These are phyloP conservation scores for Pseudocercospora vitis DNA, from an alignment of 2,329 filamentous ascomycete species.

Conservation along the genomic window DNA sequence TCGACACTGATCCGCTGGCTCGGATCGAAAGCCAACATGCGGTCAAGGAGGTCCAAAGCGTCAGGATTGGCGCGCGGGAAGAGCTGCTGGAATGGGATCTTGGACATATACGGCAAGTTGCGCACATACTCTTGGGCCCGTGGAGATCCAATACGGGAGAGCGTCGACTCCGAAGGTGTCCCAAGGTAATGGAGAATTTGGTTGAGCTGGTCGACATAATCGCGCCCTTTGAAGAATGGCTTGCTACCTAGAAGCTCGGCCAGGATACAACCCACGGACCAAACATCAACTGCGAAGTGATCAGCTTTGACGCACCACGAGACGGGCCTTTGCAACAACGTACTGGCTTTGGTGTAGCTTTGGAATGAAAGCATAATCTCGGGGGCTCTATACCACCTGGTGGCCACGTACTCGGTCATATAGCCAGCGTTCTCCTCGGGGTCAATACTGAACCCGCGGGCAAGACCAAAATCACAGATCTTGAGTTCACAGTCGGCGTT, in stretches of 20 bases:
- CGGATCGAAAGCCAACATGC: conserved; percentile 96
- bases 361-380: conserved; percentile 99
- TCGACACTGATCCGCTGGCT: conserved; percentile 91
- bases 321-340: conserved; percentile 46
- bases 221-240: conserved; percentile 98
- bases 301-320: conserved; percentile 9
- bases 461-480: conserved; percentile 97
- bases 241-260: conserved; percentile 93
- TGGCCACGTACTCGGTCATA: conserved; percentile 99
- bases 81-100: conserved; percentile 81
- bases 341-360: conserved; percentile 99
- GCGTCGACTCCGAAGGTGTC: conserved; percentile 91
- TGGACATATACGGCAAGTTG: conserved; percentile 61
- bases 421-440: conserved; percentile 98
- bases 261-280: conserved; percentile 97
- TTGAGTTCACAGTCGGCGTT: conserved; percentile 99
- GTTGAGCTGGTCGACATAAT: conserved; percentile 99
- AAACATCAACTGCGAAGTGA: conserved; percentile 76
- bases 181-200: conserved; percentile 98
- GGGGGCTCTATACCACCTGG: conserved; percentile 95
- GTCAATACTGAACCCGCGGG: conserved; percentile 93
- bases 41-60: conserved; percentile 89
- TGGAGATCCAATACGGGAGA: conserved; percentile 89
- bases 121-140: conserved; percentile 97
- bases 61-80: conserved; percentile 96